Evolutionary conservation across 176 grass and related monocot genomes (phyloP).

Genomic region (Juncus inflexus): DNA sequence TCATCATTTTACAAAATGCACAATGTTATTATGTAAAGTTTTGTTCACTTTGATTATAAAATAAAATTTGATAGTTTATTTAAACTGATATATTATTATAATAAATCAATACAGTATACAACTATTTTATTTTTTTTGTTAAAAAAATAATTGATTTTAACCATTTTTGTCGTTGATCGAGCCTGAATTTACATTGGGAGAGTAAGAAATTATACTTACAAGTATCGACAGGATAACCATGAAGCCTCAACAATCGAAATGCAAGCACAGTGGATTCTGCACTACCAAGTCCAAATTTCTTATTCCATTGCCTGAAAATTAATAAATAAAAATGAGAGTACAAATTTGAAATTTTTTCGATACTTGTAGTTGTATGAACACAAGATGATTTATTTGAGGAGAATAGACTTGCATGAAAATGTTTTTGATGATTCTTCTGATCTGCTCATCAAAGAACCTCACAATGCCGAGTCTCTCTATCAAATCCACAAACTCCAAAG

Average conservation of each 20-base stretch:
- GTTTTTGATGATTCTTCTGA: neutral
- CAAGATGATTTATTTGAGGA: neutral
- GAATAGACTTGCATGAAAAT: constrained; percentile 1
- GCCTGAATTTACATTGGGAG: no score
- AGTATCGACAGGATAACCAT: neutral
- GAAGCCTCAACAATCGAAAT: constrained; percentile 15
- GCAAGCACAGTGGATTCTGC: constrained; percentile 11
- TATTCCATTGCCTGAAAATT: constrained; percentile 18
- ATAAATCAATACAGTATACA: no score
- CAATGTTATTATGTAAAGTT: no score
- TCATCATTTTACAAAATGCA: neutral
- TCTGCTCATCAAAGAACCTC: constrained; percentile 4
- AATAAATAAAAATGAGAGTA: neutral
- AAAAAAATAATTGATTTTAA: no score
- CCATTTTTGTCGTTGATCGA: no score
- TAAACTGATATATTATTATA: no score
- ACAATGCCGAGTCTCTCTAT: constrained; percentile 12
- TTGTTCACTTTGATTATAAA: no score
- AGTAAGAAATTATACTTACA: constrained; percentile 1
- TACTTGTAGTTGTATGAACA: no score
- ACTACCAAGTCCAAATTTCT: neutral
- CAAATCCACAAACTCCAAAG: constrained; percentile 16
- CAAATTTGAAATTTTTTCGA: no score
- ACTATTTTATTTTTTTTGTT: no score
- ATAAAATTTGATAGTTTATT: no score